Conservation (phyloP, 805 yeast genomes). For the Yarrowia sp. region DNA sequence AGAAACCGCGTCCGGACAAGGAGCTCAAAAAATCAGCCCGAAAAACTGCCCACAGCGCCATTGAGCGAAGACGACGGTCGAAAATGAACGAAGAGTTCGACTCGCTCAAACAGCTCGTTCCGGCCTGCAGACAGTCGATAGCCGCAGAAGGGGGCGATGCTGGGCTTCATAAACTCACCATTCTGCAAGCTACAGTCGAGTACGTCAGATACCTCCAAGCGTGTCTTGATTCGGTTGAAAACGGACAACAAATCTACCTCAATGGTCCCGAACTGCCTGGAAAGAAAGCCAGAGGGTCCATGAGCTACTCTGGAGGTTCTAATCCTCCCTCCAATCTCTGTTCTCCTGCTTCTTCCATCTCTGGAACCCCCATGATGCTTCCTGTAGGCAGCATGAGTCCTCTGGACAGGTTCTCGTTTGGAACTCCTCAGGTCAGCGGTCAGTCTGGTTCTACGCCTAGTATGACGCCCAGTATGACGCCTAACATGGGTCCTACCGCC, state of each 20-base stretch:
- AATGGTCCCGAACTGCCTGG: slow-evolving; percentile 20
- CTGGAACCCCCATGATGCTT: slow-evolving; percentile 13
- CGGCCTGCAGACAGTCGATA: slow-evolving; percentile 62
- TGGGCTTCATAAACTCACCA: slow-evolving; percentile 77
- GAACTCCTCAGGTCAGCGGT: slow-evolving; percentile 3
- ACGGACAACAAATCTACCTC: slow-evolving; percentile 15
- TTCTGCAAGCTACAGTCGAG: slow-evolving; percentile 77
- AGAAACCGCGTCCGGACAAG: slow-evolving; percentile 20
- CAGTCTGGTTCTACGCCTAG: background rate
- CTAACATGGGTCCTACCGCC: background rate
- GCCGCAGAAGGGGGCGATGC: slow-evolving; percentile 43
- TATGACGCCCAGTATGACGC: slow-evolving; percentile 1
- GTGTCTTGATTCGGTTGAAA: slow-evolving; percentile 27
- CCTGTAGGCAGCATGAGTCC: background rate
- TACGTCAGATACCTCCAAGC: slow-evolving; percentile 66
- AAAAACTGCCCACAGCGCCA: slow-evolving; percentile 65
- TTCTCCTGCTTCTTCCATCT: slow-evolving; percentile 5
- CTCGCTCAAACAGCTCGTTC: slow-evolving; percentile 70
- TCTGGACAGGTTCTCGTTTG: slow-evolving; percentile 6
- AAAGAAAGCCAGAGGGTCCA: slow-evolving; percentile 4
- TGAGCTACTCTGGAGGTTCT: slow-evolving; percentile 11
- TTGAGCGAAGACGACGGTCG: slow-evolving; percentile 73
- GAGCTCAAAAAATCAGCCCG: slow-evolving; percentile 48
- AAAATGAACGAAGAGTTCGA: slow-evolving; percentile 82
- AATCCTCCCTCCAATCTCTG: slow-evolving; percentile 9